A percentile compares a stretch with the other conserved stretches of the same genome.
These are phyloP conservation scores for Populus deltoides DNA, from an alignment of 345 rosid species.

Conservation along the genomic window DNA sequence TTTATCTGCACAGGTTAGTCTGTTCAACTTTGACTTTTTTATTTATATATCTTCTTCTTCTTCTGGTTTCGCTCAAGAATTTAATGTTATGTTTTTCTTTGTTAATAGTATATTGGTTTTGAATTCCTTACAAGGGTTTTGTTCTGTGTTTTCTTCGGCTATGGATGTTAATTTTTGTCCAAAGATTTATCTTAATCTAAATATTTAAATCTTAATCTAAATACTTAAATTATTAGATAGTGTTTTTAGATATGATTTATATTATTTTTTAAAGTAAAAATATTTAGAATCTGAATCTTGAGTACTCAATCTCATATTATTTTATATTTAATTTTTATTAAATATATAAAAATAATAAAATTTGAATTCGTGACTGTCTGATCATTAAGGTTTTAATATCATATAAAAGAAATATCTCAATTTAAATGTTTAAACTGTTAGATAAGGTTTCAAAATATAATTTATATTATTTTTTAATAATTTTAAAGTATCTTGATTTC, in stretches of 20 bases:
- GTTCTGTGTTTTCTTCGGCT: not conserved
- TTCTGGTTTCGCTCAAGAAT: not conserved
- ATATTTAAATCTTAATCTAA: too few species aligned
- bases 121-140: not conserved
- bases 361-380: accelerated
- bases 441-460: accelerated
- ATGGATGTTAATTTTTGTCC: not conserved
- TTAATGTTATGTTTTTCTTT: not conserved
- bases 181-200: too few species aligned
- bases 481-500: not conserved
- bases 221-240: too few species aligned
- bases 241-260: too few species aligned
- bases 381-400: accelerated
- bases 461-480: not conserved
- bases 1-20: slow-evolving; percentile 22
- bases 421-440: too few species aligned
- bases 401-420: accelerated
- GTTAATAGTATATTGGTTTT: not conserved
- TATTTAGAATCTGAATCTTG: accelerated
- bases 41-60: not conserved
- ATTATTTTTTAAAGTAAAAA: too few species aligned
- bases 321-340: accelerated
- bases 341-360: accelerated
- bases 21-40: not conserved
- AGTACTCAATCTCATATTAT: accelerated